Conservation (phyloP, 2,329 filamentous ascomycete genomes). For the Mycosphaerella sp. region DNA sequence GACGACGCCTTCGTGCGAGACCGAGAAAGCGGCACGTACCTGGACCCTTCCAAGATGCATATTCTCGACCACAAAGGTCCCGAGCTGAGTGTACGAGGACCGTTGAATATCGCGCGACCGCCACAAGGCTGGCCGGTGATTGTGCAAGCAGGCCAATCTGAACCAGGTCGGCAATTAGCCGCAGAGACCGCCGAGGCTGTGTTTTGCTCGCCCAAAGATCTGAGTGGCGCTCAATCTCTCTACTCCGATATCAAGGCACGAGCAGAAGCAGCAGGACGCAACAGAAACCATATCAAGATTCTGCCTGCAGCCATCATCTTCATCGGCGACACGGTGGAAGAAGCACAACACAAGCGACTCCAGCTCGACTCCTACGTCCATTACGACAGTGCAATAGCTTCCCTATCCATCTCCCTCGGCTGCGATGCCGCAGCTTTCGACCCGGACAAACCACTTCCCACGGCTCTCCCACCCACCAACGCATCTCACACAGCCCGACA, state of each 20-base stretch:
- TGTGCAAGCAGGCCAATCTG: conserved; percentile 26
- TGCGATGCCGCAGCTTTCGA: conserved; percentile 23
- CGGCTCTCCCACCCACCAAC: conserved; percentile 24
- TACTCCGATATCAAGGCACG: conserved; percentile 26
- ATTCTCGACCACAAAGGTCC: conserved; percentile 47
- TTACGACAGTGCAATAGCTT: conserved; percentile 25
- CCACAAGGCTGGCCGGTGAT: conserved; percentile 28
- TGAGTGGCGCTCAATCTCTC: conserved; percentile 21
- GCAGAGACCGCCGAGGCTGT: conserved; percentile 27
- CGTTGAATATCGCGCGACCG: conserved; percentile 24
- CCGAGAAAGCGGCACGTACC: conserved; percentile 43
- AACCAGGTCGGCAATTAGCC: conserved; percentile 25
- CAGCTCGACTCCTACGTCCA: conserved; percentile 25
- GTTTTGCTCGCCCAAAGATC: conserved; percentile 24
- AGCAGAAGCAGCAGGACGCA: conserved; percentile 19
- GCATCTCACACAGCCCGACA: conserved; percentile 21
- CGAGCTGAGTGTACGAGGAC: conserved; percentile 23
- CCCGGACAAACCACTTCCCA: conserved; percentile 23
- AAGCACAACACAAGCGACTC: conserved; percentile 24
- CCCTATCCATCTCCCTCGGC: conserved; percentile 22
- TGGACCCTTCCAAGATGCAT: conserved; percentile 50
- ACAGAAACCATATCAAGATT: conserved; percentile 24
- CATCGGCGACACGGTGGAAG: conserved; percentile 22
- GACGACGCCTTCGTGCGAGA: conserved; percentile 51
- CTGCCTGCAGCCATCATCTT: conserved; percentile 28